Base-by-base conservation (phyloP, 371 early-diverging fungal genomes). In the Mortierella sp. region DNA sequence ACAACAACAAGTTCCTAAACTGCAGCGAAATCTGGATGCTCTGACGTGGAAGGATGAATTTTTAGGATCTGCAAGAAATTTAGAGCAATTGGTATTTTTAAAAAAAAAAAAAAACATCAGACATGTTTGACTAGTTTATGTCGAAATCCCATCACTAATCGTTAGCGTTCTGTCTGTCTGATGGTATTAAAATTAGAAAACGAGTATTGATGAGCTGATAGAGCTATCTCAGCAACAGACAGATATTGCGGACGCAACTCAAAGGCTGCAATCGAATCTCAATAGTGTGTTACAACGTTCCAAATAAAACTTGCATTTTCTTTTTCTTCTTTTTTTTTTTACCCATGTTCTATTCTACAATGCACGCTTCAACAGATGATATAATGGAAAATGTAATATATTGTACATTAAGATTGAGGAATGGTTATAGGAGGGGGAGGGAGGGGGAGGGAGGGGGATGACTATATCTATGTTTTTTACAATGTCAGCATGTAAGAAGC, bases 401-500 rank as follows among this genome's bases (percentile, higher is more conserved):
- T 42, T 42, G 15, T 42, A 42, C 43, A 42, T 42, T 42, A 35
- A n/a, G n/a, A n/a, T n/a, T 32, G n/a, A 19, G 13, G 5, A 51
- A 22, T 49, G 2, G 31, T 32, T 49, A 31, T 32, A 23, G 55
- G 42, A 6, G 5, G 26, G 19, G 37, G n/a, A 35, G 35, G n/a
- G 51, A 12, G 32, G 9, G 15, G 5, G 32, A 6, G 45, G 26
- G 34, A 60, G 49, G 32, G 12, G 35, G 23, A 1, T 53, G 12
- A 17, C 13, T 43, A 31, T 35, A 22, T 49, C 5, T 54, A 55
- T 34, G 10, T 26, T 43, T 28, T 29, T 58, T 53, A 74, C 17
- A 75, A 17, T 7, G 56, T 37, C 23, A 76, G 42, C 68, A 76
- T 71, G 49, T 42, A 64, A 12, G 71, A 68, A 0, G 61, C 68